These are phyloP conservation scores for Cystofilobasidium ferigula DNA, from an alignment of 768 basidiomycete genomes.

Conservation along the genomic window DNA sequence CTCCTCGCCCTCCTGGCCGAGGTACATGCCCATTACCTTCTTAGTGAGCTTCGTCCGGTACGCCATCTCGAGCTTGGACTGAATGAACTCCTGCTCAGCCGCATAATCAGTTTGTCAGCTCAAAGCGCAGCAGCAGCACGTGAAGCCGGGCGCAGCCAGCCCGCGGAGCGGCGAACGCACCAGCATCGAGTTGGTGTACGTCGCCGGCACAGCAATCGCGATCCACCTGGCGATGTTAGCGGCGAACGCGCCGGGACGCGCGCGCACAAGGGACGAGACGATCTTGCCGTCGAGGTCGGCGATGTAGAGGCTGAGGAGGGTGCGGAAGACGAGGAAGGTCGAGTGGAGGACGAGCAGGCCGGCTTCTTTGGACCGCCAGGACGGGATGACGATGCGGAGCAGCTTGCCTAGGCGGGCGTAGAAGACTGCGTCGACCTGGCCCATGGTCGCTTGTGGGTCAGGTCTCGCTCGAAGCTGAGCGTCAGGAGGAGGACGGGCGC, in stretches of 20 bases:
- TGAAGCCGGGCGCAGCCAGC: background rate
- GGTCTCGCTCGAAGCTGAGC: background rate
- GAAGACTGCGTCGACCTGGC: constrained; percentile 80
- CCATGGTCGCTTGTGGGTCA: background rate
- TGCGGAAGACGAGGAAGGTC: constrained; percentile 73
- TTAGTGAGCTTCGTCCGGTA: constrained; percentile 50
- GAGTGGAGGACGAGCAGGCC: constrained; percentile 78
- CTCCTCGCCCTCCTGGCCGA: constrained; percentile 56
- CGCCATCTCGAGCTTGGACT: constrained; percentile 59
- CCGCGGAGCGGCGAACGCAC: background rate
- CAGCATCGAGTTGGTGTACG: constrained; percentile 70
- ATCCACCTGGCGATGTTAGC: constrained; percentile 81
- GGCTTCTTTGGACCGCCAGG: constrained; percentile 74
- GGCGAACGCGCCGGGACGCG: constrained; percentile 64
- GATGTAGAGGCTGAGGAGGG: constrained; percentile 85
- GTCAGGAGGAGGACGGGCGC: constrained; percentile 9
- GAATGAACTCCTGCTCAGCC: constrained; percentile 54
- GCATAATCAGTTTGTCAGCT: background rate
- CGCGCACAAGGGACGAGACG: constrained; percentile 86
- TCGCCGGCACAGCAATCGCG: constrained; percentile 66
- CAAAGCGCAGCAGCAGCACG: background rate
- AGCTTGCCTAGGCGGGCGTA: constrained; percentile 67
- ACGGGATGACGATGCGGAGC: constrained; percentile 77
- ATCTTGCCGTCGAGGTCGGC: constrained; percentile 47
- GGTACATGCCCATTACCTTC: constrained; percentile 70